Evolutionary conservation across 768 basidiomycete genomes (phyloP), one percentile per base, ranked within the genome.

Genomic region (Calocybe cyanea): DNA sequence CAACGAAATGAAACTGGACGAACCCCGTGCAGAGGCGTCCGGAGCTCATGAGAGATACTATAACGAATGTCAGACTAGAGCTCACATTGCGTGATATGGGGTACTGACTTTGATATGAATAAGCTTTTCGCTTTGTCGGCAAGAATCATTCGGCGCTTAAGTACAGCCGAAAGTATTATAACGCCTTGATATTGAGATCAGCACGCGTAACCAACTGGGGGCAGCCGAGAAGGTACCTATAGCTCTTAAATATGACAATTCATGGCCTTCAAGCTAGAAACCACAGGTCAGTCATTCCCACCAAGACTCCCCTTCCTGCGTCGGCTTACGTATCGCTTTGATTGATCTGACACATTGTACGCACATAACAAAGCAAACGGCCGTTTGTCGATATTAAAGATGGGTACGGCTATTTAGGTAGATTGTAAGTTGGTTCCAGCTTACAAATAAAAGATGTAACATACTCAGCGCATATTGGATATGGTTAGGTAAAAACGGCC

Each of bases 41-140:
- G 83, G 45, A 92, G 70, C 61, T 93, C 92, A 59, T 93, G 92
- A 2, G 90, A 92, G 54, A 94, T 92, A 59, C 89, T 92, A 50
- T 14, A 36, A 2, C 7, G 10, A 14, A 4, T 9, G 9, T 9
- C 13, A 18, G 39, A 19, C 19, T 23, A 32, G 45, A 28, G 38
- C 31, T 42, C 25, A 18, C 21, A 15, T 7, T 18, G 43, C 33
- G 34, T 33, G 30, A 17, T 23, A 18, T 14, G 34, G 30, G 41
- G 24, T 2, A 57, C 80, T 35, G 43, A 89, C 89, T 94, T 93
- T 10, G 90, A 92, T 49, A 94, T 94, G 66, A 94, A 94, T 35
- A 91, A 62, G 52, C 86, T 83, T 66, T 95, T 96, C 1, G 93
- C 87, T 60, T 95, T 94, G 62, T 97, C 94, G 14, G 94, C 94